Evolutionary conservation across 106 monocot species (phyloP).

Genomic region (Cymbidium sinense): DNA sequence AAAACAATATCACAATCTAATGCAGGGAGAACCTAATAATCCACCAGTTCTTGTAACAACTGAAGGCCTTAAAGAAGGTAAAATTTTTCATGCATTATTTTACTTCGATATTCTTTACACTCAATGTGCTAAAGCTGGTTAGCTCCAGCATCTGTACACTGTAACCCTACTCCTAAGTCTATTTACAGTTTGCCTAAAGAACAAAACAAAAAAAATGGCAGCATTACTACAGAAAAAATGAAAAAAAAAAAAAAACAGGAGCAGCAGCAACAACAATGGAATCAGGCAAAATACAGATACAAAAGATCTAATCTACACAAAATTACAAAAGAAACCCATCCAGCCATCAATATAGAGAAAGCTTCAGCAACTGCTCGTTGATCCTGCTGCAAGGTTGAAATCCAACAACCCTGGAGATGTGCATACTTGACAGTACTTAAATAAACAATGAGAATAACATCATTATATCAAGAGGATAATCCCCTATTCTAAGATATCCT

Average conservation of each 20-base stretch:
- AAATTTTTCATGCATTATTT: no score
- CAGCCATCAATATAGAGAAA: not conserved
- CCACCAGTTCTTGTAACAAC: no score
- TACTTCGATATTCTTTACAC: not conserved
- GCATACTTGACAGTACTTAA: not conserved
- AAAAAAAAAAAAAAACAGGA: not conserved
- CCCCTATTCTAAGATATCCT: not conserved
- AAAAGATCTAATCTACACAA: not conserved
- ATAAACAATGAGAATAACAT: conserved; percentile 5
- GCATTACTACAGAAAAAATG: no score
- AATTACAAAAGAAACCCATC: conserved; percentile 7
- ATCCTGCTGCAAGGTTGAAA: conserved; percentile 4
- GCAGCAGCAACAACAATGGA: conserved; percentile 1
- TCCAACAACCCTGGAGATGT: conserved; percentile 4
- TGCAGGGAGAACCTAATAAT: no score
- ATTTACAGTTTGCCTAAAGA: not conserved
- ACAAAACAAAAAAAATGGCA: not conserved
- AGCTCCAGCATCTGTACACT: conserved; percentile 7
- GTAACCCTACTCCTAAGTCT: not conserved
- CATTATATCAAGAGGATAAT: not conserved
- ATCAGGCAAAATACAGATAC: conserved; percentile 6
- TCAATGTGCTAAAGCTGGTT: conserved; percentile 6
- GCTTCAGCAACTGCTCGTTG: conserved; percentile 4
- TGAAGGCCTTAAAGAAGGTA: no score
- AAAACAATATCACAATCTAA: no score